Conservation (phyloP, 2,329 filamentous ascomycete species). For the Phaeophleospora eucalypticola region DNA sequence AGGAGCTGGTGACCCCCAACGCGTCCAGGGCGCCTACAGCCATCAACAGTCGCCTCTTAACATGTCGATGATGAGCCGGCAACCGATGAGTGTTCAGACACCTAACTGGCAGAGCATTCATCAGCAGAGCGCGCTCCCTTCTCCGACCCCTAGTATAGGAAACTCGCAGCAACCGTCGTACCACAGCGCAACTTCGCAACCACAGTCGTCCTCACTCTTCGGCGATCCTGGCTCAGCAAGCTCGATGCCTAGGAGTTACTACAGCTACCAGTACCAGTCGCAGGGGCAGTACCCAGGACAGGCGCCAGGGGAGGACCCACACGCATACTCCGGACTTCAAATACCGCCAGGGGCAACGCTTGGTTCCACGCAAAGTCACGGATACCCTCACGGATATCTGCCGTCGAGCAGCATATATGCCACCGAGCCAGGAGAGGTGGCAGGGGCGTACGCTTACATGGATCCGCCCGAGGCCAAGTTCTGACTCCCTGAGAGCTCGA, state of each 20-base stretch:
- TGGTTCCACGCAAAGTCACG: slow-evolving; percentile 8
- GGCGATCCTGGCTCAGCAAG: slow-evolving; percentile 18
- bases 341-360: slow-evolving; percentile 6
- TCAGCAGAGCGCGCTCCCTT: slow-evolving; percentile 14
- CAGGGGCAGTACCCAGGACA: slow-evolving; percentile 12
- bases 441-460: slow-evolving; percentile 4
- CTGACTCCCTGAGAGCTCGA: neutral
- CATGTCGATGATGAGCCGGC: slow-evolving; percentile 12
- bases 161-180: slow-evolving; percentile 15
- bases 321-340: slow-evolving; percentile 12
- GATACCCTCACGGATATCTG: slow-evolving; percentile 11
- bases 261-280: slow-evolving; percentile 12
- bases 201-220: slow-evolving; percentile 11
- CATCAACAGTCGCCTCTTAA: slow-evolving; percentile 14
- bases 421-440: slow-evolving; percentile 5
- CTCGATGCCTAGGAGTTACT: slow-evolving; percentile 15
- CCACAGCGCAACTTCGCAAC: slow-evolving; percentile 10
- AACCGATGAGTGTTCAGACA: slow-evolving; percentile 12
- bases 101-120: slow-evolving; percentile 12
- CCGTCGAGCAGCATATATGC: slow-evolving; percentile 3
- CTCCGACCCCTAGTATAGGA: slow-evolving; percentile 14
- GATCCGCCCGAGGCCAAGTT: slow-evolving; percentile 4
- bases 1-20: slow-evolving; percentile 10
- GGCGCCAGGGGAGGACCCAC: neutral
- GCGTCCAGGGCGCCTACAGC: slow-evolving; percentile 12